Percentiles rank a stretch among this genome's conserved stretches.
Conservation (phyloP, 148 eudicot species). For the Heliosperma pusillum region DNA sequence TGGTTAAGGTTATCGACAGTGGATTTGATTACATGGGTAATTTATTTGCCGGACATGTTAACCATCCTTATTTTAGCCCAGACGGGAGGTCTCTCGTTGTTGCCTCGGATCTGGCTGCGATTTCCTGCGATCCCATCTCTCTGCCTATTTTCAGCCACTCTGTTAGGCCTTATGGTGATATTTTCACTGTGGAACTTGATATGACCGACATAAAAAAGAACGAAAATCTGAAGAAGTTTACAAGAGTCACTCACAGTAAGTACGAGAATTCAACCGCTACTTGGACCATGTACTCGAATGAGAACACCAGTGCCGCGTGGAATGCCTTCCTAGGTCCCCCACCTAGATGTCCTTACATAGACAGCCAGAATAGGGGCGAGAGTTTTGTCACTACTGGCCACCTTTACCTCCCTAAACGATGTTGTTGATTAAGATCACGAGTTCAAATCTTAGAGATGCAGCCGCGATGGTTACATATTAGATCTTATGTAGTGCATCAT, state of each 20-base stretch:
- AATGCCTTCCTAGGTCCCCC: neutral
- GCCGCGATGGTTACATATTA: no score
- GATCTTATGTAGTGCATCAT: no score
- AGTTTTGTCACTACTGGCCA: neutral
- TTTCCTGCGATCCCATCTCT: slow-evolving; percentile 19
- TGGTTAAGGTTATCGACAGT: slow-evolving; percentile 12
- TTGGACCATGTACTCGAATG: neutral
- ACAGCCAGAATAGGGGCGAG: neutral
- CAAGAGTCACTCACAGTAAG: slow-evolving; percentile 17
- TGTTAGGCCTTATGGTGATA: slow-evolving; percentile 9
- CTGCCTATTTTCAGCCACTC: slow-evolving; percentile 2
- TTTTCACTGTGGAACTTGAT: slow-evolving; percentile 8
- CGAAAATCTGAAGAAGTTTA: neutral
- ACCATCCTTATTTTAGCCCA: slow-evolving; percentile 12
- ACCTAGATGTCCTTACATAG: neutral
- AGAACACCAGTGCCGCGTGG: neutral
- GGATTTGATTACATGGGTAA: neutral
- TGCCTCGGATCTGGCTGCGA: slow-evolving; percentile 13
- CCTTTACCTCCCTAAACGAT: neutral
- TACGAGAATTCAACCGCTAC: neutral
- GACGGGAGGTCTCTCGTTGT: slow-evolving; percentile 16
- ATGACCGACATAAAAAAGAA: neutral
- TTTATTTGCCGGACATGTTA: slow-evolving; percentile 17
- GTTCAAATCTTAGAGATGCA: no score
- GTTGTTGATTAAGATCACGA: neutral